Base-by-base conservation (phyloP, 2,329 filamentous ascomycete genomes). In the Bipolaris victoriae region DNA sequence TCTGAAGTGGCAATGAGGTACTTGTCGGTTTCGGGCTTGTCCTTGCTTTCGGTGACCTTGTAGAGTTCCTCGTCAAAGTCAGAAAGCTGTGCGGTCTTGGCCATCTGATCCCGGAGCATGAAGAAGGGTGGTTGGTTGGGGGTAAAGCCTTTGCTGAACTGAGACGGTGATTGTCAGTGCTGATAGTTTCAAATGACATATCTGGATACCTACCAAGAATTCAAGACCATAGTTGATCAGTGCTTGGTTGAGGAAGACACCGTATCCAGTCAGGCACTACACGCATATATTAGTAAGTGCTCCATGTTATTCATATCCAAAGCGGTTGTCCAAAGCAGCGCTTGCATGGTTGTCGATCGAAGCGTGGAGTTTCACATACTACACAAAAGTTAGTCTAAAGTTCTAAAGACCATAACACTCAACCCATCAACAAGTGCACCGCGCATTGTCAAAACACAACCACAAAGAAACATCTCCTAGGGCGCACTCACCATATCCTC, bases 61-160 rank as follows among this genome's bases (percentile, higher is more conserved):
- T 99, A 99, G 49, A 99, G 82, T 78, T 98, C 94, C 77, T 98
- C 95, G 73, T 99, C 95, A 72, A 99, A 99, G 72, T 97, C 91
- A 67, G 95, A 92, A 24, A 99, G 87, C 79, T 99, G 95, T 2
- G 95, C 95, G 0, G 95, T 99, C 83, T 98, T 98, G 59, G 90
- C 93, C 95, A 99, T 99, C 76, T 92, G 89, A 49, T 96, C 91
- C 77, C 91, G 90, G 3, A 94, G 85, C 91, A 98, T 97, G 82
- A 99, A 71, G 61, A 70, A 73, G 16, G 70, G 69, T 1, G 94
- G 73, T 57, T 73, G 70, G 64, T 94, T 87, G 7, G 91, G 88
- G 29, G 85, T 92, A 78, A 92, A 96, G 55, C 90, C 92, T 77
- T 89, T 90, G 69, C 86, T 83, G 77, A 86, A 86, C 53, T 57